Percentiles rank a stretch among this genome's conserved stretches.
Conservation (phyloP, 805 yeast genomes). For the Nadsonia fulvescens region DNA sequence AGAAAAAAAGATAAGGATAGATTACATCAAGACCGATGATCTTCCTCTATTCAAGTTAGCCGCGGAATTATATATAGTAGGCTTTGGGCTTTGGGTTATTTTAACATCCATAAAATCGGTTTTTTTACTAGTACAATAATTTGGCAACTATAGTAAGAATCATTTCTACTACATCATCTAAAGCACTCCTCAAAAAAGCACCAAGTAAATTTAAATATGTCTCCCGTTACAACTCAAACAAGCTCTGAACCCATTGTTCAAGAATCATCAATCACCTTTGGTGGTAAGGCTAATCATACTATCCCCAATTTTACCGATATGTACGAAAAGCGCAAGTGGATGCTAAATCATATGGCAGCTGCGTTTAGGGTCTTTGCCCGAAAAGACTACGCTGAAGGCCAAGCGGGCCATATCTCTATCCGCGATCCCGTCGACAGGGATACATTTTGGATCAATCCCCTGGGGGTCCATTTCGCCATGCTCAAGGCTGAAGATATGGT, state of each 20-base stretch:
- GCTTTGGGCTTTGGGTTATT: too few species aligned
- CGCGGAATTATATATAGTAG: too few species aligned
- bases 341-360: conserved; percentile 60
- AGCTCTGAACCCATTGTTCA: conserved; percentile 18
- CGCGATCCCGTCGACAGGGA: conserved; percentile 68
- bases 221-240: conserved; percentile 3
- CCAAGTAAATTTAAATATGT: too few species aligned
- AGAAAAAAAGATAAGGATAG: too few species aligned
- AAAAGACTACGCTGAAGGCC: conserved; percentile 56
- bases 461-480: conserved; percentile 56
- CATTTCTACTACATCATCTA: too few species aligned
- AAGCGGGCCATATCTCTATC: conserved; percentile 74
- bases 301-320: conserved; percentile 34
- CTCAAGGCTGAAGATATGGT: conserved; percentile 47
- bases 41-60: too few species aligned
- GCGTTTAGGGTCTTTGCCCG: conserved; percentile 75
- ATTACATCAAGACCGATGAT: too few species aligned
- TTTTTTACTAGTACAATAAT: too few species aligned
- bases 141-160: too few species aligned
- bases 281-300: conserved; percentile 30
- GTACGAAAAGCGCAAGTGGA: conserved; percentile 30
- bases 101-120: too few species aligned
- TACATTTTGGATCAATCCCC: conserved; percentile 81
- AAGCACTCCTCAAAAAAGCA: too few species aligned
- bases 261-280: conserved; percentile 42